Conservation (phyloP, 305 asterid species). For the Plantago lanceolata region DNA sequence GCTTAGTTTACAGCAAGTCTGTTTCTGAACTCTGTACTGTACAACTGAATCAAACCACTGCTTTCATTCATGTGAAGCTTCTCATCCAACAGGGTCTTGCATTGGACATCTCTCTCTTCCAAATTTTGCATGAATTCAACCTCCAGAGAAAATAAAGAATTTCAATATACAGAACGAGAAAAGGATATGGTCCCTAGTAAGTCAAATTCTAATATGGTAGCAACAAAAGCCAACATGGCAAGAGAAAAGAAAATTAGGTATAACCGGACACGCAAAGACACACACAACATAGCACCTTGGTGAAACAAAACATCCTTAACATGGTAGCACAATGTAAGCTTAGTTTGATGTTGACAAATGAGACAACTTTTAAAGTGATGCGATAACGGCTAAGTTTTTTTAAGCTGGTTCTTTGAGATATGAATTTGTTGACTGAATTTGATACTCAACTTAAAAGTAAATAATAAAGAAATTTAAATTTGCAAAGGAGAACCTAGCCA, state of each 20-base stretch:
- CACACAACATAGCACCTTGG: background rate
- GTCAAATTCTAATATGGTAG: too few species aligned
- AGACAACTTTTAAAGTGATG: background rate
- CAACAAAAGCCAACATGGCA: background rate
- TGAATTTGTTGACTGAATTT: too few species aligned
- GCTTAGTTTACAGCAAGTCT: constrained; percentile 27
- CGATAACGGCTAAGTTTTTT: background rate
- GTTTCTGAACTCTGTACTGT: constrained; percentile 28
- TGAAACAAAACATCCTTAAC: background rate
- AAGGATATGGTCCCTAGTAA: background rate
- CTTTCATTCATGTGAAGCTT: constrained; percentile 58
- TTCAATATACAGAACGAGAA: constrained; percentile 7
- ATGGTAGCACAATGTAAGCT: too few species aligned
- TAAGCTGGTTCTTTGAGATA: background rate
- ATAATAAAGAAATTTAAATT: background rate
- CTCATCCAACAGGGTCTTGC: constrained; percentile 56
- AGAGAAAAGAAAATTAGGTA: background rate
- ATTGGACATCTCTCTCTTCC: constrained; percentile 62
- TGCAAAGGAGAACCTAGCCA: background rate
- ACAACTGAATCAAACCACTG: constrained; percentile 33
- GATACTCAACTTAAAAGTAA: background rate
- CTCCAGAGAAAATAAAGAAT: constrained; percentile 32
- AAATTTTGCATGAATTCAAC: constrained; percentile 57
- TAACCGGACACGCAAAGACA: background rate
- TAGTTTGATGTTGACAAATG: background rate